Evolutionary conservation across 139 green algal species (phyloP), one percentile per base, ranked within the genome.

Genomic region (Ulvella scutata): DNA sequence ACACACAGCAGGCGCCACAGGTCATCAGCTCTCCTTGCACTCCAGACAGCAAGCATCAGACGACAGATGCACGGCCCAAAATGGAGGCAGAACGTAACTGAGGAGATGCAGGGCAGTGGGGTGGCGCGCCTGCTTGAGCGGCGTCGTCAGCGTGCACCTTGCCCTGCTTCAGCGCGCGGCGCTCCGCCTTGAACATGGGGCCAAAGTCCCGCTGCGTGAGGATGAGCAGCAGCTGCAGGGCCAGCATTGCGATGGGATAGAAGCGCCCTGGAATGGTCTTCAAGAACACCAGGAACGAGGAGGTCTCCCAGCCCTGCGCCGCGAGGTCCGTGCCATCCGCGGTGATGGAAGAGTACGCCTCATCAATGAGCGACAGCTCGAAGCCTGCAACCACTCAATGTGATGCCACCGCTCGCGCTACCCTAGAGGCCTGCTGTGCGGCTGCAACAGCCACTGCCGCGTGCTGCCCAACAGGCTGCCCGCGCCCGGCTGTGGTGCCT

Each of bases 161-260:
- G 37, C 38, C 37, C 37, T 79, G 20, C 38, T 75, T 73, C 9
- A 33, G 44, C 39, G 75, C 75, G 37, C 75, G 75, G 43, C 43
- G 43, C 62, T 79, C 75, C 20, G 75, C 75, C 39, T 72, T 29
- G 20, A 79, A 35, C 75, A 79, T 79, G 7, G 75, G 43, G 6
- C 75, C 75, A 43, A 74, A 73, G 38, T 79, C 75, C 10, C 75
- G 39, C 38, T 79, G 21, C 23, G 59, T 73, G 59, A 79, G 44
- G 37, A 79, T 79, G 37, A 79, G 75, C 38, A 43, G 37, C 37
- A 79, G 44, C 62, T 79, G 75, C 38, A 79, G 59, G 38, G 39
- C 40, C 34, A 79, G 62, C 61, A 79, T 72, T 3, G 73, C 31
- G 43, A 79, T 73, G 38, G 75, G 75, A 44, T 79, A 79, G 75